These are phyloP conservation scores for Alliaria petiolata DNA, from an alignment of 345 rosid species.

Conservation along the genomic window DNA sequence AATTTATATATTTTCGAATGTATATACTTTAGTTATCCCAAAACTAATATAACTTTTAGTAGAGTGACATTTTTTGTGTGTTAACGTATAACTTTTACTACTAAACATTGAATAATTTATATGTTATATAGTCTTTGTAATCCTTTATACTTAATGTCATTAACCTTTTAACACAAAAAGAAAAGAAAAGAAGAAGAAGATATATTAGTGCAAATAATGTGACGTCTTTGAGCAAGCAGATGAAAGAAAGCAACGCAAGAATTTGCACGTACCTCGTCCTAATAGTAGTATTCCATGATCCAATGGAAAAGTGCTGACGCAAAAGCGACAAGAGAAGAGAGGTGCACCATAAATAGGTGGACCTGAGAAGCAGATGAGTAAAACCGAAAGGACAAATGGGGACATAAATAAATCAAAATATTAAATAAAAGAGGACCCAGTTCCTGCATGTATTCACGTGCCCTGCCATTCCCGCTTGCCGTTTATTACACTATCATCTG, in stretches of 20 bases:
- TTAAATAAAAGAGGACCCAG: constrained; percentile 48
- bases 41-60: background rate
- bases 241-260: background rate
- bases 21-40: too few relatives aligned
- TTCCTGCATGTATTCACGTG: constrained; percentile 96
- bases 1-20: too few relatives aligned
- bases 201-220: background rate
- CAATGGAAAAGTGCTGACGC: constrained; percentile 22
- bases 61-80: too few relatives aligned
- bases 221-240: background rate
- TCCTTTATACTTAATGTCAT: too few relatives aligned
- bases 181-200: background rate
- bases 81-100: too few relatives aligned
- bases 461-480: constrained; percentile 69
- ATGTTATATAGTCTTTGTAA: too few relatives aligned
- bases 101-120: too few relatives aligned
- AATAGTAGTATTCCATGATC: constrained; percentile 11
- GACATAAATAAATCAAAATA: constrained; percentile 34
- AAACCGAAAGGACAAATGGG: constrained; percentile 21
- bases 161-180: background rate
- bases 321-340: constrained; percentile 15
- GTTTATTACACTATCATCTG: constrained; percentile 64
- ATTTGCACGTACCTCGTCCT: constrained; percentile 18
- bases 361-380: constrained; percentile 31
- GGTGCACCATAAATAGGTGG: constrained; percentile 27